A percentile compares a stretch with the other conserved stretches of the same genome.
Conservation (phyloP, 2,329 filamentous ascomycete genomes). For the Escovopsis sp. region DNA sequence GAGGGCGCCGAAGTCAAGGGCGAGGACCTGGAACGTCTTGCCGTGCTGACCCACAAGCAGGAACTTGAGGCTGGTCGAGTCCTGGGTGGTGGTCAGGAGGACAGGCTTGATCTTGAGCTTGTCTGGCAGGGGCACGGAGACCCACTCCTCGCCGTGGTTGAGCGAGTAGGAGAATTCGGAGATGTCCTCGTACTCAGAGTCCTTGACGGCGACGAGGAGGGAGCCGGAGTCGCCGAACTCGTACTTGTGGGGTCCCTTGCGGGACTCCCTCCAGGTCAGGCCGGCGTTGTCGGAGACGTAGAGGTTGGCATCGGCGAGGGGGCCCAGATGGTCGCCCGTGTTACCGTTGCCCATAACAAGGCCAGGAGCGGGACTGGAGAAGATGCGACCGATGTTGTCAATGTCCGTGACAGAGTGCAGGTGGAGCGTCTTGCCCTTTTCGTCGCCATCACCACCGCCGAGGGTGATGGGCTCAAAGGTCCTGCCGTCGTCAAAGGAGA, state of each 20-base stretch:
- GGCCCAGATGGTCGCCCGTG: conserved; percentile 56
- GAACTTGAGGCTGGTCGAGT: conserved; percentile 88
- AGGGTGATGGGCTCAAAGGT: conserved; percentile 62
- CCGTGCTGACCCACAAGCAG: conserved; percentile 53
- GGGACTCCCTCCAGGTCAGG: conserved; percentile 60
- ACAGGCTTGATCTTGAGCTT: conserved; percentile 52
- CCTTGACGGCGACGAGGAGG: conserved; percentile 67
- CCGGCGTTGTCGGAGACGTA: conserved; percentile 89
- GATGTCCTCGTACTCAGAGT: conserved; percentile 48
- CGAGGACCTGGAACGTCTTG: conserved; percentile 47
- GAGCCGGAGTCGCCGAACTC: conserved; percentile 92
- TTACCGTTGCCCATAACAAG: conserved; percentile 92
- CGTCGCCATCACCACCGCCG: conserved; percentile 35
- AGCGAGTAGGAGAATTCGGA: conserved; percentile 59
- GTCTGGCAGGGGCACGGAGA: conserved; percentile 50
- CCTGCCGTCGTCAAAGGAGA: conserved; percentile 90
- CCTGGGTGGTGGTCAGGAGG: conserved; percentile 72
- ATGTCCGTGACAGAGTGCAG: conserved; percentile 84
- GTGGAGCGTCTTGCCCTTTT: conserved; percentile 56
- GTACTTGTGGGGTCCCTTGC: conserved; percentile 80
- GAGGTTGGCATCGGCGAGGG: conserved; percentile 59
- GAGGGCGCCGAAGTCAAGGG: conserved; percentile 71
- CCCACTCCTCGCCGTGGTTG: conserved; percentile 79
- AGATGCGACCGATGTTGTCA: conserved; percentile 69
- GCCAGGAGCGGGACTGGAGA: conserved; percentile 85